phyloP scores from a whole-genome alignment of 176 grass and related monocot species.

The sorghum (Sorghum bicolor) region DNA sequence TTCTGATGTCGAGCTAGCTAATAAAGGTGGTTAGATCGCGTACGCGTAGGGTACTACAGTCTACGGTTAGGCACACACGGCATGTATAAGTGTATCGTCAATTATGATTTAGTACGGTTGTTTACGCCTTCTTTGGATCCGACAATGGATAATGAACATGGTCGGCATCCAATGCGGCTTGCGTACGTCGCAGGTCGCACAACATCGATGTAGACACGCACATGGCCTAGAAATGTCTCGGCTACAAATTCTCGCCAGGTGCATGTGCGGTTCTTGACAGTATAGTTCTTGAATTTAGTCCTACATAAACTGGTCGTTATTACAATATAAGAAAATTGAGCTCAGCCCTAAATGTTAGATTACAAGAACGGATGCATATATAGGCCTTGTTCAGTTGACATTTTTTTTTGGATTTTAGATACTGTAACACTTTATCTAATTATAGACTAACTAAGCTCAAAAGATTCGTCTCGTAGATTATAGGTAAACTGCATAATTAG shows the following conservation, averaged over 20 bases:
- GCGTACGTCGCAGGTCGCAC: background rate
- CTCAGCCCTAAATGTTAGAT: background rate
- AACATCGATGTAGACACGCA: background rate
- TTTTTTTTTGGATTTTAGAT: too few species aligned
- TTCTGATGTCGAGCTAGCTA: background rate
- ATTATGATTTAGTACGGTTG: background rate
- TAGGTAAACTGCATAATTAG: too few species aligned
- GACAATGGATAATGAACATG: background rate
- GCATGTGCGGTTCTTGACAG: background rate
- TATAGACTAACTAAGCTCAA: too few species aligned
- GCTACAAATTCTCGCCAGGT: too few species aligned
- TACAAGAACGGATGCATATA: too few species aligned
- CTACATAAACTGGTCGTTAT: background rate
- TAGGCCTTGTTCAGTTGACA: too few species aligned
- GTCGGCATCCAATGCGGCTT: background rate
- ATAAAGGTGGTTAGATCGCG: conserved; percentile 18
- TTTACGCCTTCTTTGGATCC: conserved; percentile 20
- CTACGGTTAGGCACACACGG: background rate
- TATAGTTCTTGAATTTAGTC: background rate
- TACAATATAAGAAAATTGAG: too few species aligned
- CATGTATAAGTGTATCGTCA: background rate
- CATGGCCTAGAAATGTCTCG: background rate
- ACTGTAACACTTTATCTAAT: too few species aligned
- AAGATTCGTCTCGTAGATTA: too few species aligned
- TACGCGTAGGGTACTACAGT: background rate